These are phyloP conservation scores for Ganoderma boninense DNA, from an alignment of 1,284 basidiomycete species.

Conservation along the genomic window DNA sequence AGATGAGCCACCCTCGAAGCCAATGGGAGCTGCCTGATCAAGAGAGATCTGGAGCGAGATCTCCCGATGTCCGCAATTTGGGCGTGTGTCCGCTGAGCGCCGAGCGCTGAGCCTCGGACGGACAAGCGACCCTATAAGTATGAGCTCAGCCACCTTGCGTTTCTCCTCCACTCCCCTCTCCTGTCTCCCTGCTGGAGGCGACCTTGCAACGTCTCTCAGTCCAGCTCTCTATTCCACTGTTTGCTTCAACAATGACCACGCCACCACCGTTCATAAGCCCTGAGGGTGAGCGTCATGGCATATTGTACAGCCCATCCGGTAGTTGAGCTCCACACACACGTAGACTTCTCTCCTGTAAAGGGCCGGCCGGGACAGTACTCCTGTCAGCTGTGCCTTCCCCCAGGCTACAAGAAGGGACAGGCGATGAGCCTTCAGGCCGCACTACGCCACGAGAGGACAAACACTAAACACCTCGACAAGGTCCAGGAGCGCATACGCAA, in stretches of 20 bases:
- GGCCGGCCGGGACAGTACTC: slow-evolving; percentile 22
- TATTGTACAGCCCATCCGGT: background rate
- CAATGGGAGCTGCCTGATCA: slow-evolving; percentile 27
- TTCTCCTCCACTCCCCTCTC: background rate
- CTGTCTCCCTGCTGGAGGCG: background rate
- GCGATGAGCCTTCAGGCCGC: slow-evolving; percentile 29
- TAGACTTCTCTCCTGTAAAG: slow-evolving; percentile 31
- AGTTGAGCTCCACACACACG: background rate
- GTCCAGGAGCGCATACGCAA: slow-evolving; percentile 18
- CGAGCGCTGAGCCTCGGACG: background rate
- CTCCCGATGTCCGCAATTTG: slow-evolving; percentile 19
- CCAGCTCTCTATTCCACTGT: too few relatives aligned
- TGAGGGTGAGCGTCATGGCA: slow-evolving; percentile 5
- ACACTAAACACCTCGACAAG: slow-evolving; percentile 24
- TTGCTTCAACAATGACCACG: background rate
- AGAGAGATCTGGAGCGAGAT: slow-evolving; percentile 25
- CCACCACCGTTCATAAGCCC: background rate
- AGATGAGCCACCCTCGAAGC: slow-evolving; percentile 21
- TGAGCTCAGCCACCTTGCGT: slow-evolving; percentile 8
- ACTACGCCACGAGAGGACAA: slow-evolving; percentile 27
- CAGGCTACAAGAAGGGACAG: slow-evolving; percentile 21
- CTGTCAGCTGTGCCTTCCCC: slow-evolving; percentile 32
- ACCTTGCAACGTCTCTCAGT: background rate
- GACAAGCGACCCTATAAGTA: slow-evolving; percentile 21
- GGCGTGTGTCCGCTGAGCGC: slow-evolving; percentile 12